phyloP scores from a whole-genome alignment of 1,139 yeast genomes.

The Pichiaceae sp. region DNA sequence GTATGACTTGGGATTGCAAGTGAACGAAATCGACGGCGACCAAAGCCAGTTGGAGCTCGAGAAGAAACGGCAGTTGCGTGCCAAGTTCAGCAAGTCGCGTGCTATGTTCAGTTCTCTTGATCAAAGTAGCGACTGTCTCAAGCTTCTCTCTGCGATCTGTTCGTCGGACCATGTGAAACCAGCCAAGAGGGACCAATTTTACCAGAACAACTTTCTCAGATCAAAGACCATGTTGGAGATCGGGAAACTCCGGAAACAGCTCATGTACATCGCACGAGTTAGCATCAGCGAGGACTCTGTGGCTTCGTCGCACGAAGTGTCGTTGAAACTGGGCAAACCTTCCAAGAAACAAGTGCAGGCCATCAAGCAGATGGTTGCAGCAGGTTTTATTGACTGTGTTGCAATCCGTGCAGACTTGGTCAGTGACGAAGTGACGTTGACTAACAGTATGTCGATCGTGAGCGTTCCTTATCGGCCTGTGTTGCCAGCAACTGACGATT shows the following conservation, averaged over 20 bases:
- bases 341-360: slow-evolving; percentile 60
- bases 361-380: slow-evolving; percentile 82
- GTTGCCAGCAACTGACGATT: slow-evolving; percentile 49
- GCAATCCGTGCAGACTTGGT: slow-evolving; percentile 76
- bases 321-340: slow-evolving; percentile 62
- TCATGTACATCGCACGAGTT: slow-evolving; percentile 63
- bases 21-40: slow-evolving; percentile 16
- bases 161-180: slow-evolving; percentile 72
- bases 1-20: slow-evolving; percentile 48
- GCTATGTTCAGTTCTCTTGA: slow-evolving; percentile 62
- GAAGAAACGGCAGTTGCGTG: slow-evolving; percentile 35
- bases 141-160: slow-evolving; percentile 74
- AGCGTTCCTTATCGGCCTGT: slow-evolving; percentile 71
- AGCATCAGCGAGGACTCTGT: slow-evolving; percentile 52
- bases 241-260: slow-evolving; percentile 67
- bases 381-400: slow-evolving; percentile 89
- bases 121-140: slow-evolving; percentile 64
- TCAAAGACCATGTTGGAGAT: slow-evolving; percentile 80
- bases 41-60: slow-evolving; percentile 29
- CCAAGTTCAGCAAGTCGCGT: slow-evolving; percentile 46
- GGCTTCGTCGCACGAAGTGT: slow-evolving; percentile 37
- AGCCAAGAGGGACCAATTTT: slow-evolving; percentile 38
- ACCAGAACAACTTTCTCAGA: slow-evolving; percentile 52
- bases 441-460: slow-evolving; percentile 51
- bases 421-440: slow-evolving; percentile 51